A percentile compares a stretch with the other conserved stretches of the same genome.
phyloP scores from a whole-genome alignment of 192 early-diverging fungal species.

The Borealophlyctis nickersoniae region DNA sequence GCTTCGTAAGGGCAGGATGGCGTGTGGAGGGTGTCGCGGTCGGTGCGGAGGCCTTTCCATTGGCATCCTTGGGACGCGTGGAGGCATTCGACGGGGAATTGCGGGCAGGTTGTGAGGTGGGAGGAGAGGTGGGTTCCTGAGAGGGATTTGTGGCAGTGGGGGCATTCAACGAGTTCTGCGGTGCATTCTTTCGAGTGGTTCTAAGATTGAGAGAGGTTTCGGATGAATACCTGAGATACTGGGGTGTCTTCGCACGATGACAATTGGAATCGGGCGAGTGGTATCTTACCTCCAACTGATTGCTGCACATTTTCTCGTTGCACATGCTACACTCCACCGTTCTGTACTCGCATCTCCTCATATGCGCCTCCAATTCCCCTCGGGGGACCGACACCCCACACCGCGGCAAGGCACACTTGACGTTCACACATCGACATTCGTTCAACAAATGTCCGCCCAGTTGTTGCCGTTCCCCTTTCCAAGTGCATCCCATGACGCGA shows the following conservation, averaged over 20 bases:
- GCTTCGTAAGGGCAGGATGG: constrained; percentile 57
- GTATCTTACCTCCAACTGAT: constrained; percentile 55
- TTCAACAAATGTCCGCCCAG: constrained; percentile 50
- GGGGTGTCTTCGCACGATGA: no score
- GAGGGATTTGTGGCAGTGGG: constrained; percentile 42
- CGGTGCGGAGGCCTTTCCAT: no score
- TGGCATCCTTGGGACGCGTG: constrained; percentile 53
- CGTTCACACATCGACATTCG: constrained; percentile 53
- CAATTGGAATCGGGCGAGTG: no score
- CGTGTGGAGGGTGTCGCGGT: constrained; percentile 44
- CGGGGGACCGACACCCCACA: constrained; percentile 53
- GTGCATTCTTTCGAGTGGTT: constrained; percentile 56
- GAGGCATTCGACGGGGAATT: constrained; percentile 23
- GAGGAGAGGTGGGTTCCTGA: background rate
- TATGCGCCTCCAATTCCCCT: constrained; percentile 53
- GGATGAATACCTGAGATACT: no score
- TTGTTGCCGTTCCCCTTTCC: constrained; percentile 56
- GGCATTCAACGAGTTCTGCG: no score
- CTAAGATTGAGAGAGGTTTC: constrained; percentile 26
- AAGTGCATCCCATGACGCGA: constrained; percentile 48
- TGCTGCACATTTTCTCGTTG: constrained; percentile 44
- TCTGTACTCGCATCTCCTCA: constrained; percentile 54
- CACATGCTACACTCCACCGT: constrained; percentile 54
- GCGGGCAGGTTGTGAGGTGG: constrained; percentile 10
- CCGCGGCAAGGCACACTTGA: constrained; percentile 50